Percentiles rank a stretch among this genome's conserved stretches.
These are phyloP conservation scores for Camelina hispida DNA, from an alignment of 345 rosid genomes.

Conservation along the genomic window DNA sequence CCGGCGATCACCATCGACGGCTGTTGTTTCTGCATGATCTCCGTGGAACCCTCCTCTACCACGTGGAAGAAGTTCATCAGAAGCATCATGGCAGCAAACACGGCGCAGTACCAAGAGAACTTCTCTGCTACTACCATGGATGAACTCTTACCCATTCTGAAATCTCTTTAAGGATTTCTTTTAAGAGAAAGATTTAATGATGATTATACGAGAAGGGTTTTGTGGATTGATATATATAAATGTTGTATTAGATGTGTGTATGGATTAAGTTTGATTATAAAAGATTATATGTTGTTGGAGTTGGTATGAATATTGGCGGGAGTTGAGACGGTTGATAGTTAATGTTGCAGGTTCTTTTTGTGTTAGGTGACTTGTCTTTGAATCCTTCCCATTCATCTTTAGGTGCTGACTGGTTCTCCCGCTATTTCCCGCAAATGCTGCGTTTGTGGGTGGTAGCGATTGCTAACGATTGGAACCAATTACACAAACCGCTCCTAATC, in stretches of 20 bases:
- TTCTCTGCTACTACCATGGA: conserved; percentile 59
- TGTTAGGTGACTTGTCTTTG: conserved; percentile 48
- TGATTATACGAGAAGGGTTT: conserved; percentile 26
- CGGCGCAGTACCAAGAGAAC: conserved; percentile 59
- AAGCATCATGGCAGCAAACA: conserved; percentile 63
- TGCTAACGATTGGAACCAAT: too few species aligned
- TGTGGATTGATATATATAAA: conserved; percentile 6
- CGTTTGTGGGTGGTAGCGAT: too few species aligned
- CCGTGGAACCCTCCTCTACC: conserved; percentile 35
- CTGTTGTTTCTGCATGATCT: conserved; percentile 18
- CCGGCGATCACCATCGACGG: conserved; percentile 27
- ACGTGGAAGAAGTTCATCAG: conserved; percentile 62
- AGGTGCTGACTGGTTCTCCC: too few species aligned
- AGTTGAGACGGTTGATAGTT: conserved; percentile 42
- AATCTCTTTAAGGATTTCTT: conserved; percentile 17
- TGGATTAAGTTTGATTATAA: conserved; percentile 39
- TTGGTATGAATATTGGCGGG: conserved; percentile 40
- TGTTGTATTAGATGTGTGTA: conserved; percentile 3
- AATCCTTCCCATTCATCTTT: conserved; percentile 24
- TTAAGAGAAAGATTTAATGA: conserved; percentile 43
- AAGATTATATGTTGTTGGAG: conserved; percentile 44
- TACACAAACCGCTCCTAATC: too few species aligned
- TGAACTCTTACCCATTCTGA: conserved; percentile 39
- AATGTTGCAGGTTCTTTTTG: conserved; percentile 45
- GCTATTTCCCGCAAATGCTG: too few species aligned